phyloP scores from a whole-genome alignment of 2,329 filamentous ascomycete species.

The Claviceps africana region DNA sequence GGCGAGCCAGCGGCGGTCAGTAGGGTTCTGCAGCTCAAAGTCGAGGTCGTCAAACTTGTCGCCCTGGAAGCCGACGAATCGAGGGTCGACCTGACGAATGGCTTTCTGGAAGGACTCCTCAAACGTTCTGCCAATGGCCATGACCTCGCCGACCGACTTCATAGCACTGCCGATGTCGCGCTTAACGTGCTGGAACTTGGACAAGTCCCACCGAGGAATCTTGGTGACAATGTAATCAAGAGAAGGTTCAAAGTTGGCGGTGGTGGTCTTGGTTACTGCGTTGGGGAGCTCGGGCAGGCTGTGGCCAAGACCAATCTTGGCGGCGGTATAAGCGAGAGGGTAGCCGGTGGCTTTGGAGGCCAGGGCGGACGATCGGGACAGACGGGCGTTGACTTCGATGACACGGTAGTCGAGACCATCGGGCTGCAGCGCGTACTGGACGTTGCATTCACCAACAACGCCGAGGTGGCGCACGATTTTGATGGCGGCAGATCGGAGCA shows the following conservation, averaged over 20 bases:
- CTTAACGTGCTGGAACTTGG: conserved; percentile 98
- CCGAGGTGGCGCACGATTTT: conserved; percentile 96
- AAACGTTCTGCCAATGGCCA: conserved; percentile 97
- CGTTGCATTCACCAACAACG: conserved; percentile 96
- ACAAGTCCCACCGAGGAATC: conserved; percentile 94
- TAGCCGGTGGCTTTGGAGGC: conserved; percentile 98
- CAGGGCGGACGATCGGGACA: conserved; percentile 90
- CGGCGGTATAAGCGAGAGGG: conserved; percentile 90
- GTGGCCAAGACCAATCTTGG: conserved; percentile 95
- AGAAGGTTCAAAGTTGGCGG: conserved; percentile 95
- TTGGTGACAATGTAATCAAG: conserved; percentile 98
- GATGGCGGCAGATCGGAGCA: conserved; percentile 93
- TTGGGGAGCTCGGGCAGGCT: conserved; percentile 92
- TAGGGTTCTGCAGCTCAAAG: conserved; percentile 78
- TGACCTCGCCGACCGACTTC: conserved; percentile 98
- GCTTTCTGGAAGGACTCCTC: conserved; percentile 99
- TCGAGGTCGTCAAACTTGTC: conserved; percentile 91
- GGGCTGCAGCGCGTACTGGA: conserved; percentile 92
- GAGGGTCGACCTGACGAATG: conserved; percentile 89
- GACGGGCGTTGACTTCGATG: conserved; percentile 97
- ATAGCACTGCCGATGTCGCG: conserved; percentile 94
- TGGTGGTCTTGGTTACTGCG: conserved; percentile 95
- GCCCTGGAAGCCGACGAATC: conserved; percentile 84
- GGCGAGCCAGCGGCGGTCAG: conserved; percentile 91
- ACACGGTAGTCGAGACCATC: conserved; percentile 96